Evolutionary conservation across 2,329 filamentous ascomycete species (phyloP).

Genomic region (Aspergillus novoparasiticus): DNA sequence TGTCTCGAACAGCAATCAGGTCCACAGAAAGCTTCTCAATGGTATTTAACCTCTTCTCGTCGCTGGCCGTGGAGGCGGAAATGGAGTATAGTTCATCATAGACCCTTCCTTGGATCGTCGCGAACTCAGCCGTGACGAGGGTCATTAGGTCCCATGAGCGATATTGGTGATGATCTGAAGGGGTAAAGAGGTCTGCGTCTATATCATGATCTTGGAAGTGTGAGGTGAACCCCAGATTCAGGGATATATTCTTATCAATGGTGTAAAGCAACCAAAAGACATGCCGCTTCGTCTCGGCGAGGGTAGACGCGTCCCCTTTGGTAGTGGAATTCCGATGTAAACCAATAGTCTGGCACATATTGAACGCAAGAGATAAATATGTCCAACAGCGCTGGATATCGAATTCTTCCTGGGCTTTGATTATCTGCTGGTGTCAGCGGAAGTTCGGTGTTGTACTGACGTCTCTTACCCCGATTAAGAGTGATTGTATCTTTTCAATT

Average conservation of each 20-base stretch:
- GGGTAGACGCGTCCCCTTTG: slow-evolving; percentile 13
- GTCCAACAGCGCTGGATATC: slow-evolving; percentile 30
- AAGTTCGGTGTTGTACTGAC: no score
- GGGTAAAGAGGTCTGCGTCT: slow-evolving; percentile 22
- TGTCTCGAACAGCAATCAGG: slow-evolving; percentile 25
- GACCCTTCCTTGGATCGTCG: slow-evolving; percentile 26
- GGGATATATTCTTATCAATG: slow-evolving; percentile 30
- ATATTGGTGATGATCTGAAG: slow-evolving; percentile 20
- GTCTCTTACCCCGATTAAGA: slow-evolving; percentile 23
- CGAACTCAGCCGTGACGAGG: slow-evolving; percentile 25
- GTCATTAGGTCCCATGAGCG: slow-evolving; percentile 29
- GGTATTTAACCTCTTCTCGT: slow-evolving; percentile 14
- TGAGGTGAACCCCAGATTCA: slow-evolving; percentile 27
- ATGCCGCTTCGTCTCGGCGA: slow-evolving; percentile 26
- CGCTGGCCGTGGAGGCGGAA: slow-evolving; percentile 18
- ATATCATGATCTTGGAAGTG: slow-evolving; percentile 33
- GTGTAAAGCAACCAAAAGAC: slow-evolving; percentile 31
- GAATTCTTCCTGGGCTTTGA: slow-evolving; percentile 31
- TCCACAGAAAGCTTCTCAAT: slow-evolving; percentile 27
- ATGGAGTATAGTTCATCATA: slow-evolving; percentile 29
- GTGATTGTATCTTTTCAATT: slow-evolving; percentile 27
- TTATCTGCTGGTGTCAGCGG: slow-evolving; percentile 19
- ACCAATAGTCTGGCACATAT: slow-evolving; percentile 27
- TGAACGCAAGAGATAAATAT: slow-evolving; percentile 27
- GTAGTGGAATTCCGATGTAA: slow-evolving; percentile 22